Evolutionary conservation across 306 rosid species (phyloP), one percentile per base, ranked within the genome.

Genomic region (Crataegus laevigata): DNA sequence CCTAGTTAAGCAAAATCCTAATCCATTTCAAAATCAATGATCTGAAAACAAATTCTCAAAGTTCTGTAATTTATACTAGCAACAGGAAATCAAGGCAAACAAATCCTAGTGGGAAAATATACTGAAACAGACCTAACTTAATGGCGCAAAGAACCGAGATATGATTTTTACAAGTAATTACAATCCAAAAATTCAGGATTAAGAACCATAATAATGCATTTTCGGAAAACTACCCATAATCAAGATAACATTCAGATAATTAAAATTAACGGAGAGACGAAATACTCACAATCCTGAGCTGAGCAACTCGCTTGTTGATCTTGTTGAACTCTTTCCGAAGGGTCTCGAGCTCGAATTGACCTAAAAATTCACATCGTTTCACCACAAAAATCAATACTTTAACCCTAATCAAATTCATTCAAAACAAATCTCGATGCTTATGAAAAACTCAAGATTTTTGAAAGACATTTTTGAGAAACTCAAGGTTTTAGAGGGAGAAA

Each of bases 301-400:
- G 77, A 62, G 91, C 86, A 80, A 94, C 86, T 79, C 82, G 87
- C 89, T 88, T 94, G 52, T 83, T 90, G 87, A 87, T 87, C 90
- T 75, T 91, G 85, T 94, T 91, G 78, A 91, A 74, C 69, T 91
- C 96, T 51, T 86, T 90, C 71, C 90, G 89, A 60, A 91, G 89
- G 75, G 29, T 82, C 82, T 94, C 96, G 6, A 88, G 78, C 81
- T 94, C 94, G 75, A 87, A 91, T 74, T 87, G 96, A 72, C 91
- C 96, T 89, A 43, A 63, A 47, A 60, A 69, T 1, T 65, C 26
- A 29, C 38, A 65, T 2, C 38, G 9, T 28, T 57, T 42, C 68
- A 14, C 66, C 76, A 72, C 21, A 6, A 43, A 22, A 47, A 28
- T 29, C 28, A 17, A 72, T 15, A 72, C 3, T 40, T 25, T 6